Conservation (phyloP, 2,329 filamentous ascomycete genomes). For the Talaromyces sp. region DNA sequence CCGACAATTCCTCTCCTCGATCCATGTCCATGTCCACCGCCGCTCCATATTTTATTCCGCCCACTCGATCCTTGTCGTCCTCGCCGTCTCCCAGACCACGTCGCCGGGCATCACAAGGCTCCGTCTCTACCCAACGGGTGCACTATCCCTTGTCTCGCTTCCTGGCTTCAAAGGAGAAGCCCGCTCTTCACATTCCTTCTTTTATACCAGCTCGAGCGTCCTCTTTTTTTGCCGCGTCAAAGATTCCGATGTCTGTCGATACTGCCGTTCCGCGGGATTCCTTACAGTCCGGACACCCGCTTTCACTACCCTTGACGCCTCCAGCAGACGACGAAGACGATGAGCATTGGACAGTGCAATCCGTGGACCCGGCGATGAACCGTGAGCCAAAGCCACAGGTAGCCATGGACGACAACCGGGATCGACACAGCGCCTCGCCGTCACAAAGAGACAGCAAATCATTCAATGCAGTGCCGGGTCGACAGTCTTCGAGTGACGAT, state of each 20-base stretch:
- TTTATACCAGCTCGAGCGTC: background rate
- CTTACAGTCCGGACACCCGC: conserved; percentile 26
- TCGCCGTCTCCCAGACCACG: conserved; percentile 9
- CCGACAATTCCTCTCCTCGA: background rate
- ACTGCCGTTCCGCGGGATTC: conserved; percentile 3
- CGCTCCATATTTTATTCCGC: conserved; percentile 2
- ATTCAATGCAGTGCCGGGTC: conserved; percentile 27
- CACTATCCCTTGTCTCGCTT: conserved; percentile 9
- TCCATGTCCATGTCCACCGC: background rate
- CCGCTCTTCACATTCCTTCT: conserved; percentile 4
- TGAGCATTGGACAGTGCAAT: conserved; percentile 34
- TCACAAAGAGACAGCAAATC: conserved; percentile 25
- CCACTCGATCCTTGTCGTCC: conserved; percentile 7
- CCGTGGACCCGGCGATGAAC: conserved; percentile 25
- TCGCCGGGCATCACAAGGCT: conserved; percentile 11
- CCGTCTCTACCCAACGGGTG: conserved; percentile 10
- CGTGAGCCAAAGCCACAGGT: conserved; percentile 23
- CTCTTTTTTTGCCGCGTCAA: background rate
- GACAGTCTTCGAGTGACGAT: conserved; percentile 26
- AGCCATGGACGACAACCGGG: conserved; percentile 28
- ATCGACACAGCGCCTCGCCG: conserved; percentile 25
- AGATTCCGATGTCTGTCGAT: conserved; percentile 2
- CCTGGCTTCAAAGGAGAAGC: conserved; percentile 9
- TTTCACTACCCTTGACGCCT: conserved; percentile 37
- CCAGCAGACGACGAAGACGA: conserved; percentile 33